Conservation (phyloP, 2,329 filamentous ascomycete genomes). For the Alternaria angustiovoidea region DNA sequence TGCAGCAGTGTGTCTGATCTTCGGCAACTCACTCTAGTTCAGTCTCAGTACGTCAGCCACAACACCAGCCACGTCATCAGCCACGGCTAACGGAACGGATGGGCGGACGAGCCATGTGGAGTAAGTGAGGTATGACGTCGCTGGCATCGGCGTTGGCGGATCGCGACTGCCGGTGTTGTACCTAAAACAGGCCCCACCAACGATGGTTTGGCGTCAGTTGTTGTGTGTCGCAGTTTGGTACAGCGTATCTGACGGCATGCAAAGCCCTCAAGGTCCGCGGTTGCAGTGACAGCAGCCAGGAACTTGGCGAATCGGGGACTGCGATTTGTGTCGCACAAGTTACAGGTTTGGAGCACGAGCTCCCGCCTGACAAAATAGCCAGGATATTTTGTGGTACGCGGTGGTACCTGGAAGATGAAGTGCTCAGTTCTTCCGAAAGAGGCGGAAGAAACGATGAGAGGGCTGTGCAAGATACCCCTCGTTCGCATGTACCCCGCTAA, state of each 20-base stretch:
- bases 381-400: background rate
- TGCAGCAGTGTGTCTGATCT: background rate
- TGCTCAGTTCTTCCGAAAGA: background rate
- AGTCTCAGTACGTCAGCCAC: background rate
- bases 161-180: slow-evolving; percentile 8
- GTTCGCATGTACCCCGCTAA: slow-evolving; percentile 13
- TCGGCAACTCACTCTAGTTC: background rate
- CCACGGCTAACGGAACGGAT: slow-evolving; percentile 9
- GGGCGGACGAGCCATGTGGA: slow-evolving; percentile 2
- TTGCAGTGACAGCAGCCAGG: slow-evolving; percentile 2
- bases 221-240: background rate
- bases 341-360: slow-evolving; percentile 2
- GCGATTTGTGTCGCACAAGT: slow-evolving; percentile 1
- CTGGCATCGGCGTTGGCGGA: slow-evolving; percentile 1
- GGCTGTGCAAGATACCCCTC: slow-evolving; percentile 9
- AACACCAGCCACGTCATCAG: slow-evolving; percentile 11
- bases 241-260: slow-evolving; percentile 1
- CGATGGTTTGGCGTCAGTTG: background rate
- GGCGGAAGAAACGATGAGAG: background rate
- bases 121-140: slow-evolving; percentile 7
- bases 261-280: background rate
- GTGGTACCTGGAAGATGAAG: slow-evolving; percentile 1
- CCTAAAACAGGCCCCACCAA: slow-evolving; percentile 6
- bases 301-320: slow-evolving; percentile 7
- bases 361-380: slow-evolving; percentile 1